phyloP scores from a whole-genome alignment of 306 rosid species.

The Prunus dulcis region DNA sequence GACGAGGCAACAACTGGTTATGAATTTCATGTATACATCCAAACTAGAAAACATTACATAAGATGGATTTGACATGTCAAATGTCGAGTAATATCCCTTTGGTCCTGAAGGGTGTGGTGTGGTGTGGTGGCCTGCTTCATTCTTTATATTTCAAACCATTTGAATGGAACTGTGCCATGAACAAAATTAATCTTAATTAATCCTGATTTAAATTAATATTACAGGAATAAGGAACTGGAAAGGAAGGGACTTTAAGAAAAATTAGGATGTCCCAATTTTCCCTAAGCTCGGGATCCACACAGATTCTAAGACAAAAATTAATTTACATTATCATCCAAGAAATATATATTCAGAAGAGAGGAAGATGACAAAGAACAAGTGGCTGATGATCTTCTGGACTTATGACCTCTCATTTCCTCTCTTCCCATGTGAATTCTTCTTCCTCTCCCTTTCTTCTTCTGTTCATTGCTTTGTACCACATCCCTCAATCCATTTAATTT shows the following conservation, averaged over 20 bases:
- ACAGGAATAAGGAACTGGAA: constrained; percentile 21
- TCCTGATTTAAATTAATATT: constrained; percentile 5
- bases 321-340: constrained; percentile 33
- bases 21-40: not conserved
- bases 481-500: constrained; percentile 27
- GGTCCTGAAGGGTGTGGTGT: not conserved
- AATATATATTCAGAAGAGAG: constrained; percentile 18
- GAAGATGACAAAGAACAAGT: constrained; percentile 51
- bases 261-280: constrained; percentile 15
- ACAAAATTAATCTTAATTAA: not conserved
- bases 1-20: not conserved
- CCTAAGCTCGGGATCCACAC: constrained; percentile 24
- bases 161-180: not conserved
- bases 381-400: constrained; percentile 41
- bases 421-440: constrained; percentile 44
- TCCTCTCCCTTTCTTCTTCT: constrained; percentile 9
- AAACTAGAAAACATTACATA: not conserved
- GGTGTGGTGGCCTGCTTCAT: not conserved
- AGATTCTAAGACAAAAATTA: constrained; percentile 21
- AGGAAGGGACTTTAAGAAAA: constrained; percentile 35
- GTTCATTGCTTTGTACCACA: constrained; percentile 22
- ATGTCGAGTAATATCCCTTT: not conserved
- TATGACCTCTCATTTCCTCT: constrained; percentile 34
- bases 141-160: not conserved
- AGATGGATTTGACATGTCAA: constrained; percentile 5